A percentile compares a stretch with the other conserved stretches of the same genome.
Conservation (phyloP, 495 filamentous ascomycete species). For the Poronia punctata region DNA sequence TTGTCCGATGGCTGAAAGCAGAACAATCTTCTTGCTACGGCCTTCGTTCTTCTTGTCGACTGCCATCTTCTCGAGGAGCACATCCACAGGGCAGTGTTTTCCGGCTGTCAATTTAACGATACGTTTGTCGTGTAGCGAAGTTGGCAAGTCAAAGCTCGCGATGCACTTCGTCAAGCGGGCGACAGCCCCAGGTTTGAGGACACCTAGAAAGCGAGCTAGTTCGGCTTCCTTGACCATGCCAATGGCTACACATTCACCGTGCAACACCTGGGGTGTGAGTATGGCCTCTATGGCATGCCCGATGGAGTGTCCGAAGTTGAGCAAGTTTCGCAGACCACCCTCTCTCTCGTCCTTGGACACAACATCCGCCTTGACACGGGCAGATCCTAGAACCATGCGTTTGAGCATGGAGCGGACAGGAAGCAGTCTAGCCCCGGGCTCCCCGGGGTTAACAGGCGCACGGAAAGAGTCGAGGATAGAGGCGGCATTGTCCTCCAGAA, state of each 20-base stretch:
- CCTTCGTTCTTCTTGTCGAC: slow-evolving; percentile 99
- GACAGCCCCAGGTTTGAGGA: slow-evolving; percentile 81
- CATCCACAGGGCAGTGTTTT: slow-evolving; percentile 87
- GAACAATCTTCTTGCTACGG: slow-evolving; percentile 91
- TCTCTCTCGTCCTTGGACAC: slow-evolving; percentile 92
- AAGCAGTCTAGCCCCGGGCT: slow-evolving; percentile 49
- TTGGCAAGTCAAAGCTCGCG: slow-evolving; percentile 86
- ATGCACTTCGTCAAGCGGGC: slow-evolving; percentile 87
- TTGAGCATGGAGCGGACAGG: slow-evolving; percentile 71
- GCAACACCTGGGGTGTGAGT: slow-evolving; percentile 87
- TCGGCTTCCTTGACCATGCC: slow-evolving; percentile 98
- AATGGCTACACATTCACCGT: slow-evolving; percentile 92
- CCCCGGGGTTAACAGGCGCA: slow-evolving; percentile 39
- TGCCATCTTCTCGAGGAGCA: slow-evolving; percentile 83
- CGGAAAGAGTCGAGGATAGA: slow-evolving; percentile 65
- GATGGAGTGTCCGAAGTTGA: slow-evolving; percentile 98
- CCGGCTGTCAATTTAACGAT: slow-evolving; percentile 78
- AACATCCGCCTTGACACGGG: slow-evolving; percentile 84
- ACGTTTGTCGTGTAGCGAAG: slow-evolving; percentile 75
- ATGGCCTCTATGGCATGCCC: slow-evolving; percentile 96
- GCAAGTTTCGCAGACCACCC: slow-evolving; percentile 85
- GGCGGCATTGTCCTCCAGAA: slow-evolving; percentile 73
- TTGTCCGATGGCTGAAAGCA: slow-evolving; percentile 83
- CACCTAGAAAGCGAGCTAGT: slow-evolving; percentile 79
- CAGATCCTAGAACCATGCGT: slow-evolving; percentile 80